Percentiles rank a stretch among this genome's conserved stretches.
These are phyloP conservation scores for Flaveria trinervia DNA, from an alignment of 129 eudicot species.

Conservation along the genomic window DNA sequence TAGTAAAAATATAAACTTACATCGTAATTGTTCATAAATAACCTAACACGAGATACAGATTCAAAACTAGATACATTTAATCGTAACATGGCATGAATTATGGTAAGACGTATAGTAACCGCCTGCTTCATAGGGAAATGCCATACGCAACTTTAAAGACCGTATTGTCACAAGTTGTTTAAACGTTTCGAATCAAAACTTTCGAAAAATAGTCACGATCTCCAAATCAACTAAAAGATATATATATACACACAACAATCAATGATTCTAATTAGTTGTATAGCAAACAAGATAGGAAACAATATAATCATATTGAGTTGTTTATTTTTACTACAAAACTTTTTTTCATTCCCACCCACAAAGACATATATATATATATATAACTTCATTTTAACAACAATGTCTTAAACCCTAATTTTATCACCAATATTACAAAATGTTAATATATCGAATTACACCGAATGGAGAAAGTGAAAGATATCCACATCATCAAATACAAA, in stretches of 20 bases:
- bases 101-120: neutral
- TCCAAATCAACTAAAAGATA: neutral
- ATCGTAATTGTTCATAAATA: neutral
- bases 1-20: neutral
- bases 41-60: neutral
- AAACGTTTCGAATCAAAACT: constrained; percentile 14
- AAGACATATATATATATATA: no score
- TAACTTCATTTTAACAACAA: neutral
- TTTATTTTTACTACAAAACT: neutral
- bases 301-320: neutral
- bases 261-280: neutral
- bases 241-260: neutral
- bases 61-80: neutral
- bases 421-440: neutral
- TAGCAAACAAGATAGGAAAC: constrained; percentile 17
- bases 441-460: neutral
- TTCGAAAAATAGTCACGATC: neutral
- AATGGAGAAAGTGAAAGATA: constrained; percentile 17
- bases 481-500: constrained; percentile 14
- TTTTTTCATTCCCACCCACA: neutral
- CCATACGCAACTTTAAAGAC: neutral
- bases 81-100: neutral
- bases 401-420: neutral
- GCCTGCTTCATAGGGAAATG: neutral
- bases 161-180: neutral